These are phyloP conservation scores for Ceratocystiopsis minuta DNA, from an alignment of 2,329 filamentous ascomycete species.

Conservation along the genomic window DNA sequence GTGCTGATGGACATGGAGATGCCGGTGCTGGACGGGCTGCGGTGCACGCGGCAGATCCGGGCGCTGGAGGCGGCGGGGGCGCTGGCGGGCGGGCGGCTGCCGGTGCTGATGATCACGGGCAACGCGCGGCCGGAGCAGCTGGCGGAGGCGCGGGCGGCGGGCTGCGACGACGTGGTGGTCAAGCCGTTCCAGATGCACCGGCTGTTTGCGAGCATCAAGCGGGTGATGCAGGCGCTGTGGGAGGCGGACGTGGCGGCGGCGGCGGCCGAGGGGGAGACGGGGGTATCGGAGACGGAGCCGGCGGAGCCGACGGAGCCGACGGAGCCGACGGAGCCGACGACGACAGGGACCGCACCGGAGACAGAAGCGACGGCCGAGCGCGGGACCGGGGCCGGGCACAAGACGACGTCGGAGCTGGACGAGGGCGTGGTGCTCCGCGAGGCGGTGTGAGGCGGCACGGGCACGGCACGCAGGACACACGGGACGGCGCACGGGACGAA, in stretches of 20 bases:
- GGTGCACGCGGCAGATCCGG: conserved; percentile 46
- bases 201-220: conserved; percentile 39
- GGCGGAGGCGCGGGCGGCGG: conserved; percentile 28
- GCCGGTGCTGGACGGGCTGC: conserved; percentile 54
- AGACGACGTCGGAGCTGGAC: conserved; percentile 1
- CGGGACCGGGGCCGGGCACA: not conserved
- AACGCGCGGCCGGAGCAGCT: conserved; percentile 49
- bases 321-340: no score
- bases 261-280: not conserved
- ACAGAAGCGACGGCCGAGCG: not conserved
- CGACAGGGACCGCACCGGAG: not conserved
- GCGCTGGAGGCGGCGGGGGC: conserved; percentile 37
- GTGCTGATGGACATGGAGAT: conserved; percentile 65
- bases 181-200: conserved; percentile 53
- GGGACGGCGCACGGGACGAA: no score
- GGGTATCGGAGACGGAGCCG: not conserved
- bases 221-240: conserved; percentile 19
- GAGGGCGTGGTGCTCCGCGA: not conserved
- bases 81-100: conserved; percentile 33
- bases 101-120: conserved; percentile 49
- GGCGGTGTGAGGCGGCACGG: not conserved
- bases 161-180: conserved; percentile 48
- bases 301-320: not conserved
- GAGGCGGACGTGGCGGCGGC: conserved; percentile 3
- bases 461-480: not conserved